Conservation (phyloP, 345 rosid species). For the Aquilaria malaccensis region DNA sequence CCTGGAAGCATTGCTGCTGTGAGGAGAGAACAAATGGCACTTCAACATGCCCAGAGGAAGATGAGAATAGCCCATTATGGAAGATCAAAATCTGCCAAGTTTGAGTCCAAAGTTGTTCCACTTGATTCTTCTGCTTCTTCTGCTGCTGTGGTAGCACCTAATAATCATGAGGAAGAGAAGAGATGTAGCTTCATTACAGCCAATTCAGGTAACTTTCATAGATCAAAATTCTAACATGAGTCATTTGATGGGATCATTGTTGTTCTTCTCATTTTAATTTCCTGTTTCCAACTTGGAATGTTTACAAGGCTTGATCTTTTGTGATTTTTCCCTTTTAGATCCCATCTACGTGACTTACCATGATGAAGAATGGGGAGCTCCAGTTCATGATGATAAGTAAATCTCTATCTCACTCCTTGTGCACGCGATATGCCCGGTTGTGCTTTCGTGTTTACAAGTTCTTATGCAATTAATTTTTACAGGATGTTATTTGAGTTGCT, state of each 20-base stretch:
- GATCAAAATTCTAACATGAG: neutral
- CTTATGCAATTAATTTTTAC: conserved; percentile 6
- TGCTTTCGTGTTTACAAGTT: too few species aligned
- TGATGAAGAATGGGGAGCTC: conserved; percentile 71
- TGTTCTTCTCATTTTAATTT: neutral
- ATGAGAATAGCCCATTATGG: conserved; percentile 64
- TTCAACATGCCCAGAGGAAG: conserved; percentile 51
- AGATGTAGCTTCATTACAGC: conserved; percentile 53
- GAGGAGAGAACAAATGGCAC: conserved; percentile 59
- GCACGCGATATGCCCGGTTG: too few species aligned
- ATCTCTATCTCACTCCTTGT: conserved; percentile 1
- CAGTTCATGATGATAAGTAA: conserved; percentile 50
- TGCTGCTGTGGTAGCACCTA: neutral
- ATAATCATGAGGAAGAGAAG: conserved; percentile 20
- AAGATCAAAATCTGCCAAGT: conserved; percentile 51
- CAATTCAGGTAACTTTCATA: conserved; percentile 36
- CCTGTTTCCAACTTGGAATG: neutral
- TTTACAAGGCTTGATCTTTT: neutral
- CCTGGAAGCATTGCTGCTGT: conserved; percentile 63
- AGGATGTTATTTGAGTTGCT: conserved; percentile 50
- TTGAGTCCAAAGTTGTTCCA: conserved; percentile 28
- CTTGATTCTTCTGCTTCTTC: conserved; percentile 6
- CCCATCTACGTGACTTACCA: conserved; percentile 56
- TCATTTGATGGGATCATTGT: neutral
- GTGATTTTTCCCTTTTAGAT: conserved; percentile 23